phyloP scores from a whole-genome alignment of 176 grass and related monocot species.

The Typha latifolia region DNA sequence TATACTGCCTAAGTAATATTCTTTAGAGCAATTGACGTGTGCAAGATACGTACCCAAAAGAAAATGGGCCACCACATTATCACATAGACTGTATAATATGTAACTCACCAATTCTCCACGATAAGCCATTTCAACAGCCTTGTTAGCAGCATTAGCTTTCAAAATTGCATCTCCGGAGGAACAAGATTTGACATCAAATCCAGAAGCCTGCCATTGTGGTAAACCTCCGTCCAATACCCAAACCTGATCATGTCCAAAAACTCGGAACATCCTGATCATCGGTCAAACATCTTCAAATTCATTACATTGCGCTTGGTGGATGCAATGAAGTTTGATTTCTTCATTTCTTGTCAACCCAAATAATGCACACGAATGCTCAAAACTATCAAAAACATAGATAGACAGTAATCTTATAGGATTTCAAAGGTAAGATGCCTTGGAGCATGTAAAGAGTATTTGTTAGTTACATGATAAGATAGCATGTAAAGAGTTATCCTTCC shows the following conservation, averaged over 20 bases:
- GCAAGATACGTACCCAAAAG: not conserved
- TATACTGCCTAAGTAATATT: too few relatives aligned
- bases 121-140: slow-evolving; percentile 48
- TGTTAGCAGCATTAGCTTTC: slow-evolving; percentile 39
- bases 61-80: not conserved
- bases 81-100: not conserved
- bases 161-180: slow-evolving; percentile 32
- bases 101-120: slow-evolving; percentile 49
- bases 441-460: too few relatives aligned
- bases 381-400: not conserved
- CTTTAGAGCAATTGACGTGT: too few relatives aligned
- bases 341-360: not conserved
- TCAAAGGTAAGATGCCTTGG: too few relatives aligned
- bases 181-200: slow-evolving; percentile 41
- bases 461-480: too few relatives aligned
- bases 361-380: not conserved
- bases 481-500: too few relatives aligned
- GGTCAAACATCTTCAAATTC: slow-evolving; percentile 2
- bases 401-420: too few relatives aligned
- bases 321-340: not conserved
- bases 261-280: slow-evolving; percentile 67
- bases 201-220: slow-evolving; percentile 69
- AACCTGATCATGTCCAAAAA: slow-evolving; percentile 77
- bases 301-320: not conserved
- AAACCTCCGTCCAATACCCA: slow-evolving; percentile 92